Percentiles rank a stretch among this genome's conserved stretches.
Conservation (phyloP, 2,329 filamentous ascomycete genomes). For the Exophiala sideris region DNA sequence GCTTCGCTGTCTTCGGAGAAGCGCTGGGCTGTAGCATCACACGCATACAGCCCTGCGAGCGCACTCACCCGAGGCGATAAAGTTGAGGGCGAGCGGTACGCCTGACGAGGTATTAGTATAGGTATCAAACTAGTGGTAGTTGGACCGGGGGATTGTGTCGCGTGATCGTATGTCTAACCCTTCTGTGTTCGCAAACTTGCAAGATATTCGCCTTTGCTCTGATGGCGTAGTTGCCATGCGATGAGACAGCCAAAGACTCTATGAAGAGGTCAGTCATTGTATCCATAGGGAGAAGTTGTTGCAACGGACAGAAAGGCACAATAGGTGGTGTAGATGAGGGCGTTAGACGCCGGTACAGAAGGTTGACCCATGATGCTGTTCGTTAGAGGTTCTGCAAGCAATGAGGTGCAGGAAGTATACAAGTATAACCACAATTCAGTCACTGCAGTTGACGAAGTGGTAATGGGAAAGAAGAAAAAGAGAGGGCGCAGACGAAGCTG, state of each 20-base stretch:
- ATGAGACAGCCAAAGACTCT: slow-evolving; percentile 62
- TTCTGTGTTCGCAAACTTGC: slow-evolving; percentile 77
- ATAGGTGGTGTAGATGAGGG: slow-evolving; percentile 78
- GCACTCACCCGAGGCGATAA: slow-evolving; percentile 87
- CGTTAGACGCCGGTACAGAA: slow-evolving; percentile 73
- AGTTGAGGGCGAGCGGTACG: slow-evolving; percentile 78
- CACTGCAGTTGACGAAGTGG: background rate
- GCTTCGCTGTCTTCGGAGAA: background rate
- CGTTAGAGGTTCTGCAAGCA: background rate
- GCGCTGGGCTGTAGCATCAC: slow-evolving; percentile 60
- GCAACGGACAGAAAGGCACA: slow-evolving; percentile 66
- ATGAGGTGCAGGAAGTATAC: background rate
- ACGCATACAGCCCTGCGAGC: slow-evolving; percentile 29
- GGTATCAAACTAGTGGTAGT: background rate
- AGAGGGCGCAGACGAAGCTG: slow-evolving; percentile 25
- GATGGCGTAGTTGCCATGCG: slow-evolving; percentile 56
- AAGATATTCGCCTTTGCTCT: slow-evolving; percentile 69
- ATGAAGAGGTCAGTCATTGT: slow-evolving; percentile 21
- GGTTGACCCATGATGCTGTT: slow-evolving; percentile 64
- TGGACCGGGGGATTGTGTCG: background rate
- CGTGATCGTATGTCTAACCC: slow-evolving; percentile 50
- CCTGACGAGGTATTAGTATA: slow-evolving; percentile 49
- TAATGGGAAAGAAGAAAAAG: background rate
- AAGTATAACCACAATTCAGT: background rate
- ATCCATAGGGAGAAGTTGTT: background rate